These are phyloP conservation scores for Lyophyllum semitale DNA, from an alignment of 768 basidiomycete genomes.

Conservation along the genomic window DNA sequence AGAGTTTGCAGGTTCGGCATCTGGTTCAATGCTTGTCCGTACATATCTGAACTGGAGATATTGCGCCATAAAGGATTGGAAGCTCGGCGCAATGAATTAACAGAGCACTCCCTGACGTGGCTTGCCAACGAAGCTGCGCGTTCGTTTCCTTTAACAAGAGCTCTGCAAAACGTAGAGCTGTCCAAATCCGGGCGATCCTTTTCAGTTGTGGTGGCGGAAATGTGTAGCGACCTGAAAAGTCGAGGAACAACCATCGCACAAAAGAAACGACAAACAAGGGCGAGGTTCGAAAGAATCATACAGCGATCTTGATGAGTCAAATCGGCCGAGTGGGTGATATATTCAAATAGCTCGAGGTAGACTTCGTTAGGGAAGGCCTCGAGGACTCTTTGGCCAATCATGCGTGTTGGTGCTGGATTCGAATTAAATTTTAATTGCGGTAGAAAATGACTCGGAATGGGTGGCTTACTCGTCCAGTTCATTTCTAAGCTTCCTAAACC, in stretches of 20 bases:
- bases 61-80: not conserved
- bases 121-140: slow-evolving; percentile 28
- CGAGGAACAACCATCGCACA: slow-evolving; percentile 36
- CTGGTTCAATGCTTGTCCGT: slow-evolving; percentile 8
- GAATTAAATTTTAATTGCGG: too few species aligned
- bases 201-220: slow-evolving; percentile 14
- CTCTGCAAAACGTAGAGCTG: slow-evolving; percentile 25
- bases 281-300: slow-evolving; percentile 29
- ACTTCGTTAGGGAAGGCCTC: slow-evolving; percentile 44
- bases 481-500: too few species aligned
- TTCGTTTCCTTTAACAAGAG: slow-evolving; percentile 24
- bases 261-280: slow-evolving; percentile 45
- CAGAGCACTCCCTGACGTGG: slow-evolving; percentile 27
- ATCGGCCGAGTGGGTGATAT: slow-evolving; percentile 22
- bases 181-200: not conserved
- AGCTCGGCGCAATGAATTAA: slow-evolving; percentile 7
- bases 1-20: slow-evolving; percentile 17
- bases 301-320: slow-evolving; percentile 18
- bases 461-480: too few species aligned
- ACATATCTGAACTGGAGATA: slow-evolving; percentile 10
- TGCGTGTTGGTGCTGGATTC: slow-evolving; percentile 11
- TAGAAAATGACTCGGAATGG: too few species aligned
- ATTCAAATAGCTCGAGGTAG: slow-evolving; percentile 40
- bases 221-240: slow-evolving; percentile 35
- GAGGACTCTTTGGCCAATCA: slow-evolving; percentile 3